These are phyloP conservation scores for Lojkania enalia DNA, from an alignment of 2,329 filamentous ascomycete species.

Conservation along the genomic window DNA sequence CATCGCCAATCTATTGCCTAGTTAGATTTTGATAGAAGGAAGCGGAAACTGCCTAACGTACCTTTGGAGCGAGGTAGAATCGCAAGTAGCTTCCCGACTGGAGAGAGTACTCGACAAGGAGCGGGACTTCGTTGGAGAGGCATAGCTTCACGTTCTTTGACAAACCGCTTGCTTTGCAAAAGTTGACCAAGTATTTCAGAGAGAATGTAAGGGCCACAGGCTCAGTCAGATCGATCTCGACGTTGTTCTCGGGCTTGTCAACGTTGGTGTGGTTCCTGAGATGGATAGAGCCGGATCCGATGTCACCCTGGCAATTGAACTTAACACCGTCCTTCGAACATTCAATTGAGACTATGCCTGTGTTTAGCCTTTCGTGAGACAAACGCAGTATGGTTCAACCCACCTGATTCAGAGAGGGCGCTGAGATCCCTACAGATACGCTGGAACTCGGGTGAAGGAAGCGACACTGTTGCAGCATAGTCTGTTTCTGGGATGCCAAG, in stretches of 20 bases:
- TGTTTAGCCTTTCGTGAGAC: not conserved
- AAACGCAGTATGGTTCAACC: conserved; percentile 11
- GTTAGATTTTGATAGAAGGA: not conserved
- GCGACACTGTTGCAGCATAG: conserved; percentile 85
- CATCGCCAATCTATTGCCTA: conserved; percentile 68
- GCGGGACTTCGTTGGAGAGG: conserved; percentile 92
- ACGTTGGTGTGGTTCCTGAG: conserved; percentile 86
- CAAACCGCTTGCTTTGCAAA: conserved; percentile 94
- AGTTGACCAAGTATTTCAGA: conserved; percentile 99
- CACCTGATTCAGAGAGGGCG: conserved; percentile 94
- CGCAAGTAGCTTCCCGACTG: conserved; percentile 86
- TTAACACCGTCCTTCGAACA: conserved; percentile 97
- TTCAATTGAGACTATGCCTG: conserved; percentile 78
- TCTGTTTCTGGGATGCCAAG: conserved; percentile 99
- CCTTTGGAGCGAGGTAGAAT: conserved; percentile 99
- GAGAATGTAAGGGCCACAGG: conserved; percentile 95
- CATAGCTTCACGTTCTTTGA: conserved; percentile 85
- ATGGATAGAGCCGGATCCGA: conserved; percentile 91
- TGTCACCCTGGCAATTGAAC: conserved; percentile 91
- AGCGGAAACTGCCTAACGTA: conserved; percentile 49
- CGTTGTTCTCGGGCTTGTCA: conserved; percentile 83
- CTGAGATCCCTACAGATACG: conserved; percentile 92
- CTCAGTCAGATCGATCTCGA: conserved; percentile 88
- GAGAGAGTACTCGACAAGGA: conserved; percentile 89
- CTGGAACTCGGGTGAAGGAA: conserved; percentile 90